These are phyloP conservation scores for Mortierella sp. DNA, from an alignment of 371 early-diverging fungal genomes.

Conservation along the genomic window DNA sequence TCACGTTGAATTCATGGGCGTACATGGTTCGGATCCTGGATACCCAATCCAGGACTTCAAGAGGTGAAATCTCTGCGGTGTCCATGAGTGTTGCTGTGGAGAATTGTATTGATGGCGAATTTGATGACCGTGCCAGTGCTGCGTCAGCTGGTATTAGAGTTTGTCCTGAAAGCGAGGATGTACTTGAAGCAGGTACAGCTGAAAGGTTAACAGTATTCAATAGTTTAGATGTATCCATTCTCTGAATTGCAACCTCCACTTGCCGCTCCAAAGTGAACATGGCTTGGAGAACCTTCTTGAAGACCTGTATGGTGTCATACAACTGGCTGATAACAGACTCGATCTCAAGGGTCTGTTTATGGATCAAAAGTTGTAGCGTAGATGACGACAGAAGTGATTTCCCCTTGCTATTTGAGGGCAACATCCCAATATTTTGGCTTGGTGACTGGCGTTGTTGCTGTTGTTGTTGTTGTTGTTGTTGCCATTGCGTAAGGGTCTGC, in stretches of 20 bases:
- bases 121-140: not conserved
- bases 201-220: not conserved
- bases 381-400: constrained; percentile 22
- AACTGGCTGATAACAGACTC: constrained; percentile 41
- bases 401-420: not conserved
- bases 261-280: constrained; percentile 42
- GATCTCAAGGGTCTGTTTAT: constrained; percentile 48
- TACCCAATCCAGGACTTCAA: constrained; percentile 51
- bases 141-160: not conserved
- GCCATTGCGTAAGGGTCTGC: constrained; percentile 38
- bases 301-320: constrained; percentile 32
- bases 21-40: constrained; percentile 48
- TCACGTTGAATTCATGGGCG: constrained; percentile 33
- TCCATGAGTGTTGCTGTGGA: constrained; percentile 26
- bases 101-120: not conserved
- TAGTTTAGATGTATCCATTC: constrained; percentile 29
- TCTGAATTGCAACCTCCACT: constrained; percentile 30
- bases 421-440: not conserved
- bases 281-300: constrained; percentile 31
- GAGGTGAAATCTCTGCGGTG: constrained; percentile 42
- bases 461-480: constrained; percentile 30
- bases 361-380: constrained; percentile 33
- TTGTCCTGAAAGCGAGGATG: not conserved
- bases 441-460: constrained; percentile 1
- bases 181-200: not conserved